These are phyloP conservation scores for Cercospora berteroae DNA, from an alignment of 2,329 filamentous ascomycete genomes.

Conservation along the genomic window DNA sequence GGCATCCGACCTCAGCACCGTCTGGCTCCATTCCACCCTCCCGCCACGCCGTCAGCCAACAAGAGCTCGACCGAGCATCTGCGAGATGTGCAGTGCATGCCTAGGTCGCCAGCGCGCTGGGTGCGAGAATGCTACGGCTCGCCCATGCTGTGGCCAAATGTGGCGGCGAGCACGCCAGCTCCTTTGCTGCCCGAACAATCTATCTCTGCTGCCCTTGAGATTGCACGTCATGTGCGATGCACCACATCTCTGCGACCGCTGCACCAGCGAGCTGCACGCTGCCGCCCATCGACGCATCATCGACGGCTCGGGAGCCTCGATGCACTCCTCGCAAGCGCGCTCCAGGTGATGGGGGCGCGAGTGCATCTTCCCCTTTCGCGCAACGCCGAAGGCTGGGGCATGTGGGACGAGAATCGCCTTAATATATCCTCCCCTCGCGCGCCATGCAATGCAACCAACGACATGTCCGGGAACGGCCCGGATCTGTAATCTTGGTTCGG, in stretches of 20 bases:
- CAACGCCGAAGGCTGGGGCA: constrained; percentile 16
- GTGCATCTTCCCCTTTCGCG: constrained; percentile 24
- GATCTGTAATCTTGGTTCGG: constrained; percentile 27
- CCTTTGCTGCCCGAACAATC: constrained; percentile 25
- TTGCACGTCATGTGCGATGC: constrained; percentile 28
- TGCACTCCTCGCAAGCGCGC: constrained; percentile 9
- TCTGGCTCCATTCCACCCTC: constrained; percentile 20
- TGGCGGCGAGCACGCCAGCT: constrained; percentile 24
- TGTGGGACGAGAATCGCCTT: constrained; percentile 26
- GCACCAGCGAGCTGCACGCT: constrained; percentile 16
- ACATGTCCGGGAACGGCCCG: constrained; percentile 21
- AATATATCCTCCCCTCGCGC: constrained; percentile 21
- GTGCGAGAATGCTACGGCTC: constrained; percentile 27
- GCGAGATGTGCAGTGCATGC: constrained; percentile 24
- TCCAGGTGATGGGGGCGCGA: constrained; percentile 8
- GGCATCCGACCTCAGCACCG: constrained; percentile 14
- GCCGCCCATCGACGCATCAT: constrained; percentile 12
- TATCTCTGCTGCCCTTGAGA: constrained; percentile 21
- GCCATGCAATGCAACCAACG: constrained; percentile 13
- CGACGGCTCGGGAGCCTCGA: constrained; percentile 11
- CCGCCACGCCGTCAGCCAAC: constrained; percentile 18
- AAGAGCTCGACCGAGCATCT: constrained; percentile 29
- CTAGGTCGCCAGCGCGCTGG: constrained; percentile 23
- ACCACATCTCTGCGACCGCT: constrained; percentile 18
- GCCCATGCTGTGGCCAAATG: constrained; percentile 25